Percentiles rank a stretch among this genome's conserved stretches.
These are phyloP conservation scores for Brassica rapa DNA, from an alignment of 345 rosid genomes.

Conservation along the genomic window DNA sequence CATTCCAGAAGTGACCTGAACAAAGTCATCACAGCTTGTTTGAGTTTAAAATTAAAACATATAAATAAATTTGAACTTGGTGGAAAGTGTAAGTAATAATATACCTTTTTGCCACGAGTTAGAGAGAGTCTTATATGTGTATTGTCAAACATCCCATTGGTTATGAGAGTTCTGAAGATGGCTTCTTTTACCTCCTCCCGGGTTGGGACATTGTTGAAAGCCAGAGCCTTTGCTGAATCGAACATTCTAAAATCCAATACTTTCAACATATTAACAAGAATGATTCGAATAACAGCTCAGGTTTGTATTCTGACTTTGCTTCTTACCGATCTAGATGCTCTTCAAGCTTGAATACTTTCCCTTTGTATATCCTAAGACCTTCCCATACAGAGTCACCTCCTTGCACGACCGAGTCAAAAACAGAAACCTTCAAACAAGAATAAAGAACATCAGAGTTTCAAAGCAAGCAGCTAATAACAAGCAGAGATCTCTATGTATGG, in stretches of 20 bases:
- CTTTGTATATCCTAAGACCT: conserved; percentile 71
- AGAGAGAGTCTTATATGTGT: conserved; percentile 85
- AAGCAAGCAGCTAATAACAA: neutral
- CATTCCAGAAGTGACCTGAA: conserved; percentile 92
- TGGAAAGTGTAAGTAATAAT: neutral
- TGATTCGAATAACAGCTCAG: no score
- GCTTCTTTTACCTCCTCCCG: conserved; percentile 86
- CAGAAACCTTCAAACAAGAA: conserved; percentile 63
- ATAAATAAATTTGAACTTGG: neutral
- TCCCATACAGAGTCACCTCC: conserved; percentile 94
- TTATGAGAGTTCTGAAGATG: conserved; percentile 77
- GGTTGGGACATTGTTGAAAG: conserved; percentile 78
- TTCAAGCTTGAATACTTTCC: conserved; percentile 82
- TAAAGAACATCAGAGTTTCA: neutral
- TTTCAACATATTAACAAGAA: conserved; percentile 7
- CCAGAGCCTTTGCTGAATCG: conserved; percentile 92
- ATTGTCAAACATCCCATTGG: conserved; percentile 85
- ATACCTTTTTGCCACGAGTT: conserved; percentile 91
- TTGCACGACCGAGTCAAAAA: conserved; percentile 86
- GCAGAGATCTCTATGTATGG: neutral
- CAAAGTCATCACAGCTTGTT: conserved; percentile 10
- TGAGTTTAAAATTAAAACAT: neutral
- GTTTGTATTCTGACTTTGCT: neutral
- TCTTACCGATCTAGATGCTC: conserved; percentile 82
- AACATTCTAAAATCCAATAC: conserved; percentile 54